phyloP scores from a whole-genome alignment of 2,329 filamentous ascomycete species.

The Pseudofabraea citricarpa region DNA sequence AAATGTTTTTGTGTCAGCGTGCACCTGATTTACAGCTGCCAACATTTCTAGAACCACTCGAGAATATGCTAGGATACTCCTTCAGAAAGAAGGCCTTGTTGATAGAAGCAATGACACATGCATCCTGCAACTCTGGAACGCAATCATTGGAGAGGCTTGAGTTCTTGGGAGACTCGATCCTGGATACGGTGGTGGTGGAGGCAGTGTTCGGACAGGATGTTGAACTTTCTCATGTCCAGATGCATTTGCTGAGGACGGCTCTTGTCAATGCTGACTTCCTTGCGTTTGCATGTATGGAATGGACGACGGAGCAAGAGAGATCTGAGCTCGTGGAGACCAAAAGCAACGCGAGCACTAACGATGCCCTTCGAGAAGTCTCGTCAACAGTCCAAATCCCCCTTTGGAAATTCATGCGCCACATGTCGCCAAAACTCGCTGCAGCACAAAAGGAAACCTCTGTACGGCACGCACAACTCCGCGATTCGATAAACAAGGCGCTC shows the following conservation, averaged over 20 bases:
- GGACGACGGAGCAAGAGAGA: conserved; percentile 31
- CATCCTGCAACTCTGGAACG: conserved; percentile 47
- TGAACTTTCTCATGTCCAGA: conserved; percentile 48
- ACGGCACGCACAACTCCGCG: conserved; percentile 35
- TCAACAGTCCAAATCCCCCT: conserved; percentile 31
- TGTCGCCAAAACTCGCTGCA: conserved; percentile 39
- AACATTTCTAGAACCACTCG: conserved; percentile 44
- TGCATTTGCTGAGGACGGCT: conserved; percentile 73
- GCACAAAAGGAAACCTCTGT: conserved; percentile 31
- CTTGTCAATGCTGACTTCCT: conserved; percentile 79
- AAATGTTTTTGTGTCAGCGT: conserved; percentile 37
- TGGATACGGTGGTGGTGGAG: conserved; percentile 71
- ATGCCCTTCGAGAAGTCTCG: conserved; percentile 16
- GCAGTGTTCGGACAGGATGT: conserved; percentile 44
- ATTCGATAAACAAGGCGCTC: conserved; percentile 45
- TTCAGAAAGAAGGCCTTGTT: conserved; percentile 68
- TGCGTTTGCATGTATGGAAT: conserved; percentile 67
- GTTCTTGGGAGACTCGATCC: conserved; percentile 79
- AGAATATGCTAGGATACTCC: conserved; percentile 63
- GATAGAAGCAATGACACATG: conserved; percentile 76
- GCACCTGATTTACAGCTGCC: conserved; percentile 35
- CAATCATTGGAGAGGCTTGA: conserved; percentile 69
- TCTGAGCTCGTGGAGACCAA: conserved; percentile 11
- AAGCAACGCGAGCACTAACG: not conserved
- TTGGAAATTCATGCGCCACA: conserved; percentile 67